Evolutionary conservation across 192 early-diverging fungal genomes (phyloP), one percentile per base, ranked within the genome.

Genomic region (Obelidium mucronatum): DNA sequence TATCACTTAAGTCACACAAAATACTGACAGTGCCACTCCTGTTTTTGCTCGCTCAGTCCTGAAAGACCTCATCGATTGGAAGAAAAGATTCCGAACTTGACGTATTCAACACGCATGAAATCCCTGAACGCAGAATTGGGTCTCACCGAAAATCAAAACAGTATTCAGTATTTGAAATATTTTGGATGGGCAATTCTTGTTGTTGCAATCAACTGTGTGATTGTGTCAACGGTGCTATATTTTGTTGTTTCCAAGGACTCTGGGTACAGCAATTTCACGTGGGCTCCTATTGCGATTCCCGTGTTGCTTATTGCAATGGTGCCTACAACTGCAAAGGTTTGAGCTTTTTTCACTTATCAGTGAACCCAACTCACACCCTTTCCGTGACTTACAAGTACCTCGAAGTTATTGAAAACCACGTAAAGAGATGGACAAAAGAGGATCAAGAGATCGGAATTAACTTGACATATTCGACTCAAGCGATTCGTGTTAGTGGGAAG

Each of bases 11-110:
- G n/a, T n/a, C n/a, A n/a, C n/a, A n/a, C n/a, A n/a, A n/a, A n/a
- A n/a, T n/a, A n/a, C n/a, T n/a, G n/a, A n/a, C n/a, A n/a, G n/a
- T n/a, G n/a, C n/a, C n/a, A n/a, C n/a, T n/a, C n/a, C n/a, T n/a
- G n/a, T n/a, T n/a, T n/a, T n/a, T n/a, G n/a, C n/a, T n/a, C n/a
- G n/a, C n/a, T n/a, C n/a, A n/a, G n/a, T n/a, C 44, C 44, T 19
- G 17, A 34, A 68, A 33, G 40, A 26, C 67, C 67, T 11, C 1
- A 22, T 2, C 67, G 67, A 3, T 40, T 68, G n/a, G 48, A 44
- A 26, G 48, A 68, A 39, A 44, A 53, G 44, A 30, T 68, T 30
- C 34, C 67, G 6, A 68, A 68, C 28, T n/a, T 68, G 8, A 52
- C 48, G 11, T 68, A 52, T 30, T 13, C 30, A n/a, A 53, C 39